Evolutionary conservation across 345 rosid genomes (phyloP).

Genomic region (Murraya paniculata): DNA sequence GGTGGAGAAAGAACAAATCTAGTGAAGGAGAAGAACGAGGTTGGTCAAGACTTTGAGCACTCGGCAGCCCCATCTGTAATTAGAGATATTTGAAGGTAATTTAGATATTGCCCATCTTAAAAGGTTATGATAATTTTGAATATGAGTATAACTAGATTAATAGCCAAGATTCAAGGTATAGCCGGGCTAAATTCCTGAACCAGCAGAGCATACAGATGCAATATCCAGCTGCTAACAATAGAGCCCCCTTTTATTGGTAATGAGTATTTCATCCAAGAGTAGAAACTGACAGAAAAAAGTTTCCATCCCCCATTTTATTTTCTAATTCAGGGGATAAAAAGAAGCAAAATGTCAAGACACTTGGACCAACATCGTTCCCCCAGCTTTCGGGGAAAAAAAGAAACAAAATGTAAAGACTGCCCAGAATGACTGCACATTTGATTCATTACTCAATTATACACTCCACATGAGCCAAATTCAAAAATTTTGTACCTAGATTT

Average conservation of each 20-base stretch:
- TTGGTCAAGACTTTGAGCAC: too few relatives aligned
- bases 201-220: too few relatives aligned
- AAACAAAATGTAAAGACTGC: not conserved
- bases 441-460: conserved; percentile 7
- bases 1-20: too few relatives aligned
- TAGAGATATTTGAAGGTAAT: too few relatives aligned
- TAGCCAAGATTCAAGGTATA: too few relatives aligned
- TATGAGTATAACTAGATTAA: too few relatives aligned
- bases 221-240: not conserved
- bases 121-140: too few relatives aligned
- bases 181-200: too few relatives aligned
- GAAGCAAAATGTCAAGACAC: conserved; percentile 1
- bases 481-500: not conserved
- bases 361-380: not conserved
- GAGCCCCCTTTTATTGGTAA: not conserved
- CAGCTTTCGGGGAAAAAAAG: not conserved
- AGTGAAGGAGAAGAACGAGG: too few relatives aligned
- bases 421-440: not conserved
- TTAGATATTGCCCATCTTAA: too few relatives aligned
- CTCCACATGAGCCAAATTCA: conserved; percentile 11
- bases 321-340: conserved; percentile 1
- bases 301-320: conserved; percentile 20
- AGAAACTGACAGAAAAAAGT: not conserved
- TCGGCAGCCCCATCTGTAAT: too few relatives aligned
- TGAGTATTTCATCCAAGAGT: not conserved